Conservation (phyloP, 192 early-diverging fungal species). For the Dissophora ornata region DNA sequence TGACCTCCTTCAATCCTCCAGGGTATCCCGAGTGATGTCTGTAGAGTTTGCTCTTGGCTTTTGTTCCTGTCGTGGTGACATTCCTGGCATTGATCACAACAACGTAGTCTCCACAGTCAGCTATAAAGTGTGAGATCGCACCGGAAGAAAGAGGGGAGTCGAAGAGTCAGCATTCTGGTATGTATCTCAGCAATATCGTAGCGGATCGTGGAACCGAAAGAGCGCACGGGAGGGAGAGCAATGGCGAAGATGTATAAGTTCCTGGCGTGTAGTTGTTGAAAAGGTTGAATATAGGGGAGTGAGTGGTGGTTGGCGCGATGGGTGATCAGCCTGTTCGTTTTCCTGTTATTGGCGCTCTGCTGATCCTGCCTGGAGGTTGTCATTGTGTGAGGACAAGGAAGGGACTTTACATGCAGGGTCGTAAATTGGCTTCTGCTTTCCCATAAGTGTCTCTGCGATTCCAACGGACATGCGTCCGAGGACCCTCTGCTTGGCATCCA, state of each 20-base stretch:
- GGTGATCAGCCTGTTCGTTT: too few species aligned
- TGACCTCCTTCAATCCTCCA: constrained; percentile 86
- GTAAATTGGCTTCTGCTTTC: constrained; percentile 96
- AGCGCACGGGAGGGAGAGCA: too few species aligned
- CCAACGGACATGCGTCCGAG: constrained; percentile 88
- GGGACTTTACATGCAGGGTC: constrained; percentile 88
- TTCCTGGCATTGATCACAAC: constrained; percentile 93
- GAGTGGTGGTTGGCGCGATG: too few species aligned
- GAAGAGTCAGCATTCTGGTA: too few species aligned
- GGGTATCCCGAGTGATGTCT: constrained; percentile 87
- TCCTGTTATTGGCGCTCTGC: too few species aligned
- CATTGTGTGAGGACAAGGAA: too few species aligned
- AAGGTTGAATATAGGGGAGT: too few species aligned
- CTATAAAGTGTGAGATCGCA: constrained; percentile 48
- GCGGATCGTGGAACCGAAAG: too few species aligned
- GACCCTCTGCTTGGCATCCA: constrained; percentile 87
- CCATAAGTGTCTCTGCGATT: constrained; percentile 91
- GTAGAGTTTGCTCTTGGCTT: constrained; percentile 88
- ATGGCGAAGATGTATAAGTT: too few species aligned
- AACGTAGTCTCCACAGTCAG: constrained; percentile 96
- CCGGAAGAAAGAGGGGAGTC: neutral
- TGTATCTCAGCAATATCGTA: too few species aligned
- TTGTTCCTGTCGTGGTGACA: constrained; percentile 83
- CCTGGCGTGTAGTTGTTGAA: too few species aligned
- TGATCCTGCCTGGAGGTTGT: too few species aligned